Evolutionary conservation across 345 rosid genomes (phyloP), one percentile per base, ranked within the genome.

Genomic region (Fremontodendron californicum): DNA sequence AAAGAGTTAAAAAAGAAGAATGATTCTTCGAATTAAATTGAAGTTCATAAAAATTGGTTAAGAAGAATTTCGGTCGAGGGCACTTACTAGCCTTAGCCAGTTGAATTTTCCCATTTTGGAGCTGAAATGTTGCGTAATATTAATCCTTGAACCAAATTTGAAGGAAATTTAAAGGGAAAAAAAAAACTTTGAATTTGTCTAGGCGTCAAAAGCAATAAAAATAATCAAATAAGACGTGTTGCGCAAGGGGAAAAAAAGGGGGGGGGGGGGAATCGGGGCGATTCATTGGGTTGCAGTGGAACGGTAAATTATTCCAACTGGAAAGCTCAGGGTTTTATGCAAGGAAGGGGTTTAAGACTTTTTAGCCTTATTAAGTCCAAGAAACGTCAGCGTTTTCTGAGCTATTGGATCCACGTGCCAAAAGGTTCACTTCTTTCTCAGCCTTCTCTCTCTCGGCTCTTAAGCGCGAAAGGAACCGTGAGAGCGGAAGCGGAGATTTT

Each of bases 31-130:
- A 0, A 29, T 15, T 52, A 48, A 75, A 60, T 23, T 54, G 35
- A 12, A 23, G 21, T 60, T 79, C 40, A 51, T 8, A 3, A 40
- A 13, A 6, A 35, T 11, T 11, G 8, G 19, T 21, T 33, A 9
- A 25, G 23, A 27, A 25, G 6, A 74, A 74, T 23, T 45, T 33
- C 11, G 8, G 40, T 42, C 3, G n/a, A 25, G 9, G 11, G 21
- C 13, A 82, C 89, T 84, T 76, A 90, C 94, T 58, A 79, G 79
- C 35, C 79, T 65, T 52, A 91, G 82, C 91, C 85, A 88, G 73
- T 82, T 78, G 80, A 84, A 84, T 83, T 89, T 85, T 82, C 84
- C 75, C 98, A 92, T 71, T 51, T 27, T 49, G 13, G 45, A 71
- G 75, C 31, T 49, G 61, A 71, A 49, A 49, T 49, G 74, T 9